Base-by-base conservation (phyloP, 2,329 filamentous ascomycete species). In the Trichophyton mentagrophytes region DNA sequence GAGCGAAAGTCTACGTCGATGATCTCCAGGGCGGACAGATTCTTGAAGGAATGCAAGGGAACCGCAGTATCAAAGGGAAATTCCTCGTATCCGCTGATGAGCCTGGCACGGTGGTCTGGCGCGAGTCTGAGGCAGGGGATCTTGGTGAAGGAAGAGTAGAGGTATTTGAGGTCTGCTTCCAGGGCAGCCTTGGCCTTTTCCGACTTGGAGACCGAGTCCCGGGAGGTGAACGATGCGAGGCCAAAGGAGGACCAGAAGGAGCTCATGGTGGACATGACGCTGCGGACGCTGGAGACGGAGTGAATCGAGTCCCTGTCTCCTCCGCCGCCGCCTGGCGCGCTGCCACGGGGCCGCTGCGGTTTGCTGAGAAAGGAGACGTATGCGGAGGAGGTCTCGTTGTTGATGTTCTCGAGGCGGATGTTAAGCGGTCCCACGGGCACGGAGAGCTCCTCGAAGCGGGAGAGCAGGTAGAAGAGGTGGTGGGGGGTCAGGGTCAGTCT, bases 61-160 rank as follows among this genome's bases (percentile, higher is more conserved):
- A 99, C 93, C 20, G 93, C 93, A 25, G 90, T 96, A 74, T 99
- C 93, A 73, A 97, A 96, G 2, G 93, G 93, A 67, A 97, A 99
- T 74, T 96, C 92, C 74, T 99, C 93, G 71, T 93, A 97, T 30
- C 92, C 92, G 66, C 86, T 83, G 67, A 99, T 96, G 63, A 96
- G 79, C 59, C 88, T 86, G 57, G 92, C 91, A 66, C 90, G 88
- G 78, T 90, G 91, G 73, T 99, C 93, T n/a, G 91, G 91, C 30
- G 91, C 86, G 60, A 99, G 79, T 65, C 87, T 85, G 64, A 99
- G 79, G 70, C 89, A 96, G 0, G 93, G 93, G 49, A 99, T 95
- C 77, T 97, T 99, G 69, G 93, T 99, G 71, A 97, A 99, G 61
- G 93, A 90, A 47, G 93, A 97, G 77, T 96, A 99, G 38, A 99